Conservation (phyloP, 2,329 filamentous ascomycete genomes). For the Trichoderma guizhouense region DNA sequence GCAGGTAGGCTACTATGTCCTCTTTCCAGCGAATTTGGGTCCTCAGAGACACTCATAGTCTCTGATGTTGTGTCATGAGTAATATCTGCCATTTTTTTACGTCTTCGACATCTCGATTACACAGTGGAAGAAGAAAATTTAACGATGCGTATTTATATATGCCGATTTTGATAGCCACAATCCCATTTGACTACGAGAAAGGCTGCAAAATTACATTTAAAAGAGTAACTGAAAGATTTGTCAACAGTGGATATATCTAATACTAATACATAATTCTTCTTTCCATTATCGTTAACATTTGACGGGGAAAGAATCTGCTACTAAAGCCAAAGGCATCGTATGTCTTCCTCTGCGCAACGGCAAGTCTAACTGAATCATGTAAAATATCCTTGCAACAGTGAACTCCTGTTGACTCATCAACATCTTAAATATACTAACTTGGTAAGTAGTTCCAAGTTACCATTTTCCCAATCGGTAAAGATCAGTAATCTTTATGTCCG, state of each 20-base stretch:
- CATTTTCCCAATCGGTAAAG: too few relatives aligned
- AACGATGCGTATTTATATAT: neutral
- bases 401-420: too few relatives aligned
- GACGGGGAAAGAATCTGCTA: neutral
- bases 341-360: neutral
- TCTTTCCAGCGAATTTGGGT: neutral
- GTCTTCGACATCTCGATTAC: neutral
- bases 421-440: too few relatives aligned
- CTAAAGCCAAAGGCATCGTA: neutral
- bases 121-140: neutral
- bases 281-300: neutral
- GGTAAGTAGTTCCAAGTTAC: too few relatives aligned
- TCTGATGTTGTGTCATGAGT: neutral
- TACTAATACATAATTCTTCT: neutral
- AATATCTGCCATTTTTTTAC: neutral
- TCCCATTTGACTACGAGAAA: neutral
- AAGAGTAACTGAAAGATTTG: neutral
- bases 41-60: neutral
- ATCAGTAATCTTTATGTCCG: too few relatives aligned
- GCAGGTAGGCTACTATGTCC: neutral
- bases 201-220: neutral
- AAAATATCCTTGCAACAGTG: too few relatives aligned
- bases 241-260: neutral
- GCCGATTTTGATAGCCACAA: neutral
- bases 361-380: too few relatives aligned